phyloP scores from a whole-genome alignment of 208 protist species.

The Tritrichomonas musculus region DNA sequence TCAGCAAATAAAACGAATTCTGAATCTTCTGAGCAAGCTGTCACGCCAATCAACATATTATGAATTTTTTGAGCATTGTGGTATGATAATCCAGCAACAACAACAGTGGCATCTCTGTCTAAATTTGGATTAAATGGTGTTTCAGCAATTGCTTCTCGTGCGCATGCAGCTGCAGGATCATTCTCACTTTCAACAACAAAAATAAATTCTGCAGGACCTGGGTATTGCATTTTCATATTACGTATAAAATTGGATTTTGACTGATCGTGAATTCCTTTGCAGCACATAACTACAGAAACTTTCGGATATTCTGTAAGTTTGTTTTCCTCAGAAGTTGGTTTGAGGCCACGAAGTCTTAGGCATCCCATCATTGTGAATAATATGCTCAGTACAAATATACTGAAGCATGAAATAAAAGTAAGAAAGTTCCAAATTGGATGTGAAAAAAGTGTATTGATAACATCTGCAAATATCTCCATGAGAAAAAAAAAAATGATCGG shows the following conservation, averaged over 20 bases:
- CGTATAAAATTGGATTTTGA: not conserved
- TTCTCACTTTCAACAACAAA: not conserved
- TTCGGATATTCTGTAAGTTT: not conserved
- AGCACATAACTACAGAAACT: not conserved
- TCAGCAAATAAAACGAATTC: not conserved
- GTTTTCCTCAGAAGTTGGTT: not conserved
- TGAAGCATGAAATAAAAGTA: not conserved
- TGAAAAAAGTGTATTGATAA: not conserved
- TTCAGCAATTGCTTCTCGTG: not conserved
- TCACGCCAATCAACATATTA: not conserved
- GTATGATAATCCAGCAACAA: not conserved
- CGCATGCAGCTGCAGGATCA: not conserved
- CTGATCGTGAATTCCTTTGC: not conserved
- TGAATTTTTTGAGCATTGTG: conserved; percentile 11
- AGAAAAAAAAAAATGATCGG: too few species aligned
- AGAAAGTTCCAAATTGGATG: not conserved
- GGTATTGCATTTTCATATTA: not conserved
- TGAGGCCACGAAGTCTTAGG: not conserved
- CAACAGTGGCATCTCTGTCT: not conserved
- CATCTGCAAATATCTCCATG: not conserved
- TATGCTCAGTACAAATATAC: not conserved
- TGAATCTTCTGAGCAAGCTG: not conserved
- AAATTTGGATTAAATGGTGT: not conserved
- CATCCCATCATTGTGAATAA: not conserved
- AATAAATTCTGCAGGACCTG: not conserved